These are phyloP conservation scores for Geotrichum fermentans DNA, from an alignment of 1,139 yeast species.

Conservation along the genomic window DNA sequence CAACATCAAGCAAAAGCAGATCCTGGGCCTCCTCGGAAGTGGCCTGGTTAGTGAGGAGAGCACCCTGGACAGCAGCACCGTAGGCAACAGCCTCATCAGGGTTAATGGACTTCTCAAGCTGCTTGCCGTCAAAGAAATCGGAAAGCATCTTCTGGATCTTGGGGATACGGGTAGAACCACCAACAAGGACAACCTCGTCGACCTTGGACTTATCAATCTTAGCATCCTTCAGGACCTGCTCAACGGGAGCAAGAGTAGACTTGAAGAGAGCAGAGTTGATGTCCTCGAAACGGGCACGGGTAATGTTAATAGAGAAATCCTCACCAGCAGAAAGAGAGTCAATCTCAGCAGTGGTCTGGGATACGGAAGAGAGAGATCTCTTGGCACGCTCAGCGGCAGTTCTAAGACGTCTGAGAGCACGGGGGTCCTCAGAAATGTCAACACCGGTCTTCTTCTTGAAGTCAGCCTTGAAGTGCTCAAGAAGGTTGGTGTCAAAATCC, in stretches of 20 bases:
- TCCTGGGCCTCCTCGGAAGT: constrained; percentile 97
- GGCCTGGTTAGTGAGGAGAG: constrained; percentile 96
- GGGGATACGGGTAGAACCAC: constrained; percentile 95
- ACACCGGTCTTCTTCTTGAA: constrained; percentile 81
- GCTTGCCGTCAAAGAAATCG: constrained; percentile 86
- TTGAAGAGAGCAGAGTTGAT: constrained; percentile 79
- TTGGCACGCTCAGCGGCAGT: constrained; percentile 91
- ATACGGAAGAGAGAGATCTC: constrained; percentile 81
- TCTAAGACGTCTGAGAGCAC: constrained; percentile 83
- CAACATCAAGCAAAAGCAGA: constrained; percentile 94
- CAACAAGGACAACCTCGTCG: constrained; percentile 81
- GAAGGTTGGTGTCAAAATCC: constrained; percentile 78
- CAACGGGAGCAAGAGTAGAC: constrained; percentile 80
- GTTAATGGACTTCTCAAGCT: constrained; percentile 81
- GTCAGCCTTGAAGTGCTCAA: constrained; percentile 72
- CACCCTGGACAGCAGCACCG: constrained; percentile 99
- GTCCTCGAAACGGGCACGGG: constrained; percentile 92
- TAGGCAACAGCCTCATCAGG: constrained; percentile 97
- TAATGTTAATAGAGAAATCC: constrained; percentile 74
- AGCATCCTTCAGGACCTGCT: constrained; percentile 79
- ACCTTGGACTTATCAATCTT: constrained; percentile 72
- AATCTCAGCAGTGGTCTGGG: constrained; percentile 82
- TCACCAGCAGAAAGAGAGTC: constrained; percentile 78
- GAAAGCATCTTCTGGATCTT: constrained; percentile 83
- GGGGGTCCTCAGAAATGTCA: constrained; percentile 68